These are phyloP conservation scores for Priceomyces carsonii DNA, from an alignment of 805 yeast species.

Conservation along the genomic window DNA sequence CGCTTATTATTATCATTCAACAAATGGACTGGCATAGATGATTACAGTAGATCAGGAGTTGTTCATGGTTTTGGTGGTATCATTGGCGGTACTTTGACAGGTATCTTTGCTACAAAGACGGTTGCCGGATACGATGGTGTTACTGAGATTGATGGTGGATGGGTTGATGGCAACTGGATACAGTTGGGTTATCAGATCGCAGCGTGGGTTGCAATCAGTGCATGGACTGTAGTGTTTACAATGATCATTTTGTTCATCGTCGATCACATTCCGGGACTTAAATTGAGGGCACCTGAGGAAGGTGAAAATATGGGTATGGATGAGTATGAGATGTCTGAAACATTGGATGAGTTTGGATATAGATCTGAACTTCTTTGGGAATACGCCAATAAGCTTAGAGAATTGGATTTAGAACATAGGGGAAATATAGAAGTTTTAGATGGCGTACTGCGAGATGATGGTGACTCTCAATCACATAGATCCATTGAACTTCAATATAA, in stretches of 20 bases:
- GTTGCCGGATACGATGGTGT: slow-evolving; percentile 46
- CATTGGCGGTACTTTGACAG: slow-evolving; percentile 41
- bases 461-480: too few species aligned
- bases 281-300: slow-evolving; percentile 45
- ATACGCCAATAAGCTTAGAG: slow-evolving; percentile 20
- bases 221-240: slow-evolving; percentile 49
- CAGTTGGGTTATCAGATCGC: slow-evolving; percentile 51
- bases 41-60: slow-evolving; percentile 45
- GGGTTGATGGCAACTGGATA: slow-evolving; percentile 46
- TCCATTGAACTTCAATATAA: too few species aligned
- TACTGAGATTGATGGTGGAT: slow-evolving; percentile 46
- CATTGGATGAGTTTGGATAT: slow-evolving; percentile 38
- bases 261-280: slow-evolving; percentile 52
- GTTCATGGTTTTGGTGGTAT: slow-evolving; percentile 53
- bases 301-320: slow-evolving; percentile 56
- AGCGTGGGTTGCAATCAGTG: slow-evolving; percentile 39
- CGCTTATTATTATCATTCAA: slow-evolving; percentile 34
- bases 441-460: too few species aligned
- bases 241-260: slow-evolving; percentile 45
- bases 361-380: slow-evolving; percentile 25
- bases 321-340: slow-evolving; percentile 51
- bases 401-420: slow-evolving; percentile 16
- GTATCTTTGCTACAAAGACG: slow-evolving; percentile 46
- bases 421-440: slow-evolving; percentile 18
- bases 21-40: slow-evolving; percentile 46